Evolutionary conservation across 352 stramenopile genomes (phyloP).

Genomic region (Globisporangium mamillatum): DNA sequence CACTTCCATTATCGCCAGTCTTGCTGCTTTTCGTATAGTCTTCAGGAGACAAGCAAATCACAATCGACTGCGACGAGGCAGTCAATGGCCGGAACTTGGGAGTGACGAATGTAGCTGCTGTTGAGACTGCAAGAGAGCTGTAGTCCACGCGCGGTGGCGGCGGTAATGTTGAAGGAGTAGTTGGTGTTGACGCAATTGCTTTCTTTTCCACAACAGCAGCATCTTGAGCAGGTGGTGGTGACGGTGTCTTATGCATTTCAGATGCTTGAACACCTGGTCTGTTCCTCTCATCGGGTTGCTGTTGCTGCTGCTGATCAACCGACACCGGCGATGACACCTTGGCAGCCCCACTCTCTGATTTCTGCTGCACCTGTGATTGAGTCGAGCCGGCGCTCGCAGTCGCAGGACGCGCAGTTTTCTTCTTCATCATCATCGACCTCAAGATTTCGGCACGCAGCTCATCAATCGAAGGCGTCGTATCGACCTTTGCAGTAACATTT

Average conservation of each 20-base stretch:
- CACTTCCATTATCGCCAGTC: slow-evolving; percentile 10
- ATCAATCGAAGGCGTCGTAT: slow-evolving; percentile 28
- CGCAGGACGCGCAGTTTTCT: slow-evolving; percentile 11
- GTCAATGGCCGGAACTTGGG: slow-evolving; percentile 54
- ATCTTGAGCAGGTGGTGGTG: not conserved
- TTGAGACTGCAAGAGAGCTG: slow-evolving; percentile 1
- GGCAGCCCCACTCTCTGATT: not conserved
- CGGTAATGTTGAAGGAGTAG: not conserved
- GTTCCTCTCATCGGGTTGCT: not conserved
- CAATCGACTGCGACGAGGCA: slow-evolving; percentile 60
- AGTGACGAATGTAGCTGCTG: slow-evolving; percentile 9
- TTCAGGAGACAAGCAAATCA: slow-evolving; percentile 58
- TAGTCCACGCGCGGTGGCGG: slow-evolving; percentile 5
- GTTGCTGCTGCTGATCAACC: slow-evolving; percentile 5
- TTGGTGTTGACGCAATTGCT: not conserved
- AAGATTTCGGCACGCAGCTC: slow-evolving; percentile 45
- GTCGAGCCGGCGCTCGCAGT: not conserved
- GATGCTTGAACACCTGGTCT: not conserved
- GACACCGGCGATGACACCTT: not conserved
- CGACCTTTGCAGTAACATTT: not conserved
- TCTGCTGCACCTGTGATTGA: not conserved
- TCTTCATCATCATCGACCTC: slow-evolving; percentile 43
- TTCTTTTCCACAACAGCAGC: not conserved
- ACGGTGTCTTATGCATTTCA: not conserved
- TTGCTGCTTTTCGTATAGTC: slow-evolving; percentile 35